Evolutionary conservation across 2,329 filamentous ascomycete species (phyloP).

Genomic region (Pyrenophora seminiperda): DNA sequence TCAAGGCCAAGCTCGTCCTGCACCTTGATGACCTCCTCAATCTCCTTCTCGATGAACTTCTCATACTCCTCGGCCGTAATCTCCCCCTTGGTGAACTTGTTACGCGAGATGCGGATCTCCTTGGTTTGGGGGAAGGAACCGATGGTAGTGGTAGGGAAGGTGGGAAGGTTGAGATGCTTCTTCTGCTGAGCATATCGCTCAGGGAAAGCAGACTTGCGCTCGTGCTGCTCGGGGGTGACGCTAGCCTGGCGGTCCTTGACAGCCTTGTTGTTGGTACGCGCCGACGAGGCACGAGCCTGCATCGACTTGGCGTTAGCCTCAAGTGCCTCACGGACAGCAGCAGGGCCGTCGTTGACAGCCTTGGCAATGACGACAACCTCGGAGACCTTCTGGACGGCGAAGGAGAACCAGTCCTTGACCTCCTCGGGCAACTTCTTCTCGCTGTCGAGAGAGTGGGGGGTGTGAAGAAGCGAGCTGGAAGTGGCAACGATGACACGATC

Average conservation of each 20-base stretch:
- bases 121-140: constrained; percentile 99
- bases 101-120: constrained; percentile 94
- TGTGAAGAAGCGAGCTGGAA: constrained; percentile 97
- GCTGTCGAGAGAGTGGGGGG: constrained; percentile 94
- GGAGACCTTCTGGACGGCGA: constrained; percentile 89
- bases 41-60: constrained; percentile 99
- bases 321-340: constrained; percentile 82
- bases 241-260: constrained; percentile 96
- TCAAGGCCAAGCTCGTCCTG: constrained; percentile 98
- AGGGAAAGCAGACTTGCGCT: constrained; percentile 90
- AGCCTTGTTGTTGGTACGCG: constrained; percentile 93
- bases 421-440: constrained; percentile 98
- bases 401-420: constrained; percentile 97
- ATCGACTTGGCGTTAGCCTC: constrained; percentile 97
- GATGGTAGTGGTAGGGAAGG: constrained; percentile 99
- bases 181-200: constrained; percentile 85
- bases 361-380: constrained; percentile 95
- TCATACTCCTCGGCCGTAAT: constrained; percentile 93
- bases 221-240: constrained; percentile 83
- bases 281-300: constrained; percentile 86
- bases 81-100: constrained; percentile 99
- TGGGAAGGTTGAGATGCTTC: constrained; percentile 87
- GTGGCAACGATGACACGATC: constrained; percentile 96
- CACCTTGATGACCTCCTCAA: constrained; percentile 90
- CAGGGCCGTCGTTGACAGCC: constrained; percentile 91